Evolutionary conservation across 2,329 filamentous ascomycete species (phyloP).

Genomic region (Colletotrichum musae): DNA sequence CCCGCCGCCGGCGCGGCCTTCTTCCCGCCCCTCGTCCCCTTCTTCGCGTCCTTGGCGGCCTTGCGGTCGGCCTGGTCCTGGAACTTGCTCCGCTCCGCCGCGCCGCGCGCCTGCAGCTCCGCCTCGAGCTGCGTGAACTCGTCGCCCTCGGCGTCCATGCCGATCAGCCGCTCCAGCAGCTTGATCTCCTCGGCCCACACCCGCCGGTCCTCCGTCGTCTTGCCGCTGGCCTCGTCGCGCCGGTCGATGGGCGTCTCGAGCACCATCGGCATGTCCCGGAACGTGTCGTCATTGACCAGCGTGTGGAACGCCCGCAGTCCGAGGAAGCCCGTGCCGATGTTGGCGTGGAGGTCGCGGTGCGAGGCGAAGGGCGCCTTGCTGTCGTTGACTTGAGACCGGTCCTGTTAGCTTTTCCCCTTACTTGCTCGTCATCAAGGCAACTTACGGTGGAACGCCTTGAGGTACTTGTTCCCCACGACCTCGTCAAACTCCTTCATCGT

Average conservation of each 20-base stretch:
- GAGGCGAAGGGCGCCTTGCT: slow-evolving; percentile 90
- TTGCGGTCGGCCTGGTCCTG: slow-evolving; percentile 86
- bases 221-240: slow-evolving; percentile 73
- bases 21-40: slow-evolving; percentile 51
- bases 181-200: slow-evolving; percentile 97
- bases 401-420: slow-evolving; percentile 7
- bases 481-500: slow-evolving; percentile 84
- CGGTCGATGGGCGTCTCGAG: slow-evolving; percentile 94
- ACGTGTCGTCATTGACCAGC: slow-evolving; percentile 84
- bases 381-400: slow-evolving; percentile 80
- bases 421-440: neutral
- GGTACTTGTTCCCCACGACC: slow-evolving; percentile 82
- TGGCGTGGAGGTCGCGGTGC: slow-evolving; percentile 91
- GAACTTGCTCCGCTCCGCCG: slow-evolving; percentile 79
- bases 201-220: slow-evolving; percentile 80
- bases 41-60: slow-evolving; percentile 70
- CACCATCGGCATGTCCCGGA: slow-evolving; percentile 88
- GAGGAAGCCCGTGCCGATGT: slow-evolving; percentile 95
- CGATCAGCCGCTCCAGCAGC: slow-evolving; percentile 88
- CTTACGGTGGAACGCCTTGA: slow-evolving; percentile 82
- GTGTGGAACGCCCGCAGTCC: slow-evolving; percentile 92
- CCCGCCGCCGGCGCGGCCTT: slow-evolving; percentile 46
- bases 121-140: slow-evolving; percentile 78
- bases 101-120: slow-evolving; percentile 77
- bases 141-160: slow-evolving; percentile 81